Base-by-base conservation (phyloP, 2,329 filamentous ascomycete species). In the Phialophora verrucosa region DNA sequence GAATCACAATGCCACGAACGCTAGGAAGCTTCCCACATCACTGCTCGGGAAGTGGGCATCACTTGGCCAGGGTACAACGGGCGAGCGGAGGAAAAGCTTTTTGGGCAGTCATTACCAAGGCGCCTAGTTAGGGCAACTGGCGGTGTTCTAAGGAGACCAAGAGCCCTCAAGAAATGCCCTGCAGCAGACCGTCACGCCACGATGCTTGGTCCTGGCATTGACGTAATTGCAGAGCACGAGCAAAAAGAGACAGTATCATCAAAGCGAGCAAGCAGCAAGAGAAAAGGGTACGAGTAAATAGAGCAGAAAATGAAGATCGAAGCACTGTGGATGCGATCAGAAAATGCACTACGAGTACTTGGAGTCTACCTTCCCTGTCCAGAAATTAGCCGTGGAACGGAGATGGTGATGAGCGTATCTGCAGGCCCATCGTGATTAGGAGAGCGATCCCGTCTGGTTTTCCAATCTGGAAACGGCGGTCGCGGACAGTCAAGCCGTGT, bases 81-180 rank as follows among this genome's bases (percentile, higher is more conserved):
- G 49, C 64, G 64, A 62, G 31, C 59, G 64, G 64, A 62, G 42
- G 58, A 66, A 57, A 50, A 54, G 56, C 56, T 54, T 56, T 57
- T 35, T 23, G 49, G 23, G 35, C 59, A 54, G 6, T 25, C 12
- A n/a, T n/a, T 35, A 55, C 27, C n/a, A 44, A 56, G 44, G 5
- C 27, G 25, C 29, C 12, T 55, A 20, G 25, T 12, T 20, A 6
- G 53, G 27, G 12, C 12, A 55, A 35, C 35, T n/a, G 29, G 29
- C 29, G 29, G 53, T 35, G 6, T 54, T n/a, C 57, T n/a, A 60
- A 32, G 42, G n/a, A 50, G 20, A 51, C 31, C 47, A 38, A 50
- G 49, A 55, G 5, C 17, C n/a, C 31, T 35, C 20, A 20, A 44
- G 47, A 31, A n/a, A 35, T n/a, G 23, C 23, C 38, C 5, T 20